Evolutionary conservation across 495 filamentous ascomycete genomes (phyloP), one percentile per base, ranked within the genome.

Genomic region (Achaetomiella virescens): DNA sequence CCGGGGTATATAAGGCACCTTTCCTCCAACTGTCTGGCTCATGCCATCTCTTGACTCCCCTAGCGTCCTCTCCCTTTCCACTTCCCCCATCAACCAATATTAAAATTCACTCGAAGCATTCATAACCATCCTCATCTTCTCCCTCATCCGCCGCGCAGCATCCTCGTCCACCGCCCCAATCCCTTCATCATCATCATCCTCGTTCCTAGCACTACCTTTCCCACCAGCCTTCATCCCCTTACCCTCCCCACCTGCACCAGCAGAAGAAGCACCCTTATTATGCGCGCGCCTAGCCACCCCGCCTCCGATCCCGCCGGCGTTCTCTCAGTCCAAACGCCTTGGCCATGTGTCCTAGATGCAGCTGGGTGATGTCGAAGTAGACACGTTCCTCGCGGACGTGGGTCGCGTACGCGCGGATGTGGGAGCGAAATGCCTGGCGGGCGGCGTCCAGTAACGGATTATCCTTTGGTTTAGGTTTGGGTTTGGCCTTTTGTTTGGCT

Each of bases 331-430:
- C 93, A 66, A 95, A 98, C 37, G 84, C 85, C 76, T 98, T 98
- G 0, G 93, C 93, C 58, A 95, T 74, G 77, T 98, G 93, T 1
- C 93, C 95, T 6, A 96, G 72, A 70, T 98, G 93, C 49, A 98
- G 74, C 52, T 82, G 80, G 53, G 88, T 90, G 64, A 96, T 90
- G 67, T 96, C 85, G 71, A 97, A 98, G 61, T 87, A 88, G 27
- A 68, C 70, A 33, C 92, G 80, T 73, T 98, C 93, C 50, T 83
- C 80, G 10, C 84, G 79, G 9, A 95, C 84, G 70, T 97, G 93
- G 1, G 93, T 98, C 2, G 95, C 89, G 64, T 98, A 98, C 0
- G 95, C 93, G 15, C 95, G 78, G 47, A 97, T 84, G 65, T 97
- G 91, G 15, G 89, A 93, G 59, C 92, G 88, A 75, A 86, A 98